Base-by-base conservation (phyloP, 371 early-diverging fungal species). In the Haplosporangium sp. region DNA sequence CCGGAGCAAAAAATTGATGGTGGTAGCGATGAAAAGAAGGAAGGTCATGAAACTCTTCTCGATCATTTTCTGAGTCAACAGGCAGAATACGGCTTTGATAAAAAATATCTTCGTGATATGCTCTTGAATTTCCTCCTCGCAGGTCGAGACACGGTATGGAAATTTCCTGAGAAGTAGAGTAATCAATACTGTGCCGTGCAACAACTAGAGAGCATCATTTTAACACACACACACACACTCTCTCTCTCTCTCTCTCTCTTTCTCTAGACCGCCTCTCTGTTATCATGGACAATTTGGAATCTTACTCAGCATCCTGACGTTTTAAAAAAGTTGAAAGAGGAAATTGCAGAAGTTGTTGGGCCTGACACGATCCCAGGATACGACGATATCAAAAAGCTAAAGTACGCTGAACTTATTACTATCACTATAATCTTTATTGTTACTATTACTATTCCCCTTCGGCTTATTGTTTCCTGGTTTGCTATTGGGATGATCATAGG, bases 71-170 rank as follows among this genome's bases (percentile, higher is more conserved):
- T 79, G 67, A 71, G 68, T 45, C 59, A 63, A 7, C 74, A 71
- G 37, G 40, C 67, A 15, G 78, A 77, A 56, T 57, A 71, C 7
- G 65, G 53, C 6, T 68, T 71, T 17, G 64, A 67, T 75, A 50
- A 37, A 48, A n/a, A 74, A 10, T 79, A 79, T 52, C 74, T 79
- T 57, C 81, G 81, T 20, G 58, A 71, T 45, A 79, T 79, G 81
- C 52, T 79, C 0, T 59, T 79, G 42, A 79, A 79, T 69, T 79
- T 79, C 57, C 61, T 79, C 3, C 65, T 79, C 15, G 81, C 81
- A 13, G 81, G 81, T 53, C 74, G 81, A 45, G 81, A 79, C 35
- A 79, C 81, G 65, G 81, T 79, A 61, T 20, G 61, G n/a, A 74
- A 17, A 17, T 48, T 48, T 48, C 48, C 17, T 48, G 48, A 13